Evolutionary conservation across 371 early-diverging fungal species (phyloP), one percentile per base, ranked within the genome.

Genomic region (Actinomortierella ambigua): DNA sequence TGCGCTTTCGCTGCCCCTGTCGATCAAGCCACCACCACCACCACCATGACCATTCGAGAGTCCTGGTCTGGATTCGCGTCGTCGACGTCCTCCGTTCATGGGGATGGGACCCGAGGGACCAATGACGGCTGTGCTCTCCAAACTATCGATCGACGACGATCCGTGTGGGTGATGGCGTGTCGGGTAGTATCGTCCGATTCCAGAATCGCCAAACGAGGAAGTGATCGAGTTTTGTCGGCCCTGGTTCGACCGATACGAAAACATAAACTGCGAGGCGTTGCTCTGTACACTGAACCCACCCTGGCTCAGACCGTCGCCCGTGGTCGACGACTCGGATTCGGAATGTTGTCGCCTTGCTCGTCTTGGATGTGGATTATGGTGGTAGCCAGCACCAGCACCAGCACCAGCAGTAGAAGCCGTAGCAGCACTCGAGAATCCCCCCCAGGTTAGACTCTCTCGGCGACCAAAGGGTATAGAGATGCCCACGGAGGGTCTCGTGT

Each of bases 171-270:
- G n/a, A 20, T 56, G 60, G 8, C 63, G 52, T 26, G 59, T 69
- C 15, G 64, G 69, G 27, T 63, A 69, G 24, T 59, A 69, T 13
- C 69, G 59, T 9, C 69, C 69, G 18, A 69, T 64, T 13, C 69
- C 64, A 6, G 34, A 34, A 11, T 69, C 69, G 3, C 69, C 69
- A 53, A 69, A 64, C 0, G 69, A 69, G 0, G 69, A 69, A 22
- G 69, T 53, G 11, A 60, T 29, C 5, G 69, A 69, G 53, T 14
- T 27, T 26, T 69, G 63, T 2, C 69, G 63, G 3, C 60, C 41
- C 15, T 52, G 56, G 3, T 69, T 63, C 14, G 34, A 34, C 11
- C 34, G 34, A 34, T 34, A 34, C 34, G 34, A 34, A 34, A 34
- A 34, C 34, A 34, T 34, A 34, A 34, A 34, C 34, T 34, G 34